These are phyloP conservation scores for Herpetomonas muscarum DNA, from an alignment of 208 protist species.

Conservation along the genomic window DNA sequence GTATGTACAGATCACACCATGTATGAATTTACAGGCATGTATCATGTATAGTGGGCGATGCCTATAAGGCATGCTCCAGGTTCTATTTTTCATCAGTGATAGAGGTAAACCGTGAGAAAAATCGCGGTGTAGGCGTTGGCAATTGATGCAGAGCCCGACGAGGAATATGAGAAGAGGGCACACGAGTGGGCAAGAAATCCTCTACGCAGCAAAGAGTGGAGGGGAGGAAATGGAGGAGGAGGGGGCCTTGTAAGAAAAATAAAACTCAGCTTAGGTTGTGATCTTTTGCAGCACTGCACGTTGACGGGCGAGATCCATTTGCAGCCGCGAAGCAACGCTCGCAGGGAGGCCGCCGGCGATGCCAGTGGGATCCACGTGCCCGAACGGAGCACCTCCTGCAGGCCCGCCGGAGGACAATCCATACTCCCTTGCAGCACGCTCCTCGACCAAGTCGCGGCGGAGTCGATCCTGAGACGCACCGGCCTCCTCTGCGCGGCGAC, in stretches of 20 bases:
- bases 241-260: conserved; percentile 2
- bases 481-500: conserved; percentile 64
- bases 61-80: too few relatives aligned
- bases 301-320: conserved; percentile 79
- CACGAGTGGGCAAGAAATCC: too few relatives aligned
- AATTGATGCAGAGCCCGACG: too few relatives aligned
- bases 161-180: too few relatives aligned
- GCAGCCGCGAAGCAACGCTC: conserved; percentile 44
- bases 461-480: conserved; percentile 48
- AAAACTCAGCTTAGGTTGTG: conserved; percentile 10
- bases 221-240: background rate
- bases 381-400: background rate
- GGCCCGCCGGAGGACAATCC: background rate
- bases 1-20: too few relatives aligned
- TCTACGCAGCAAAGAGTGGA: background rate
- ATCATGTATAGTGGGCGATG: too few relatives aligned
- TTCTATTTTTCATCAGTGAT: too few relatives aligned
- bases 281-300: conserved; percentile 74
- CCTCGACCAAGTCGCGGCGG: conserved; percentile 38
- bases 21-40: too few relatives aligned
- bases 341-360: background rate
- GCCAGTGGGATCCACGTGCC: conserved; percentile 10
- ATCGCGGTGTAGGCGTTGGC: too few relatives aligned
- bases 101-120: too few relatives aligned
- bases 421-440: conserved; percentile 20